phyloP scores from a whole-genome alignment of 345 rosid species.

The Aquilaria yunnanensis region DNA sequence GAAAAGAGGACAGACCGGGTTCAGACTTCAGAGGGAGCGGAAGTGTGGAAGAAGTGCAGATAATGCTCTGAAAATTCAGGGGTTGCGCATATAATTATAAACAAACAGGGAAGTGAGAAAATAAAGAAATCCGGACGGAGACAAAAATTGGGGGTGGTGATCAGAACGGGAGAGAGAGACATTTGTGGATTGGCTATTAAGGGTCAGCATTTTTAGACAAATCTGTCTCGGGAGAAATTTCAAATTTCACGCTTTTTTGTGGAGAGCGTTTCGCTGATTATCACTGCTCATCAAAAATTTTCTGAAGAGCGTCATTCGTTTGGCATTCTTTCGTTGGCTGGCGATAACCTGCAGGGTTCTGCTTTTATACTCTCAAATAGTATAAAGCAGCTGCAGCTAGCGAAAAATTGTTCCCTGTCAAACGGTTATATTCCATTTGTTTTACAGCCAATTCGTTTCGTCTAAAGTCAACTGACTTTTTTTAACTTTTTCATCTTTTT shows the following conservation, averaged over 20 bases:
- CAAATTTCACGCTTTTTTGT: not conserved
- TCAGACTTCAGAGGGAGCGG: not conserved
- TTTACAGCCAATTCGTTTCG: no score
- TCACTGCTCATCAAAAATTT: no score
- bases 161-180: not conserved
- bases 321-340: no score
- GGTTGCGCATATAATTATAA: not conserved
- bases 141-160: not conserved
- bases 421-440: no score
- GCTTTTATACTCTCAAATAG: no score
- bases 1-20: conserved; percentile 12
- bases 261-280: conserved; percentile 1
- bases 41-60: not conserved
- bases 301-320: no score
- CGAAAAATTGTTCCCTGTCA: no score
- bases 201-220: conserved; percentile 1
- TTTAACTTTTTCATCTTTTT: no score
- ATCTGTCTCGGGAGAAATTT: not conserved
- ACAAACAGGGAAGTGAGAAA: not conserved
- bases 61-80: not conserved
- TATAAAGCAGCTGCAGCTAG: no score
- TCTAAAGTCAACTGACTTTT: no score
- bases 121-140: not conserved
- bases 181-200: conserved; percentile 3
- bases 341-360: no score